These are phyloP conservation scores for Cordyceps cicadae DNA, from an alignment of 2,329 filamentous ascomycete species.

Conservation along the genomic window DNA sequence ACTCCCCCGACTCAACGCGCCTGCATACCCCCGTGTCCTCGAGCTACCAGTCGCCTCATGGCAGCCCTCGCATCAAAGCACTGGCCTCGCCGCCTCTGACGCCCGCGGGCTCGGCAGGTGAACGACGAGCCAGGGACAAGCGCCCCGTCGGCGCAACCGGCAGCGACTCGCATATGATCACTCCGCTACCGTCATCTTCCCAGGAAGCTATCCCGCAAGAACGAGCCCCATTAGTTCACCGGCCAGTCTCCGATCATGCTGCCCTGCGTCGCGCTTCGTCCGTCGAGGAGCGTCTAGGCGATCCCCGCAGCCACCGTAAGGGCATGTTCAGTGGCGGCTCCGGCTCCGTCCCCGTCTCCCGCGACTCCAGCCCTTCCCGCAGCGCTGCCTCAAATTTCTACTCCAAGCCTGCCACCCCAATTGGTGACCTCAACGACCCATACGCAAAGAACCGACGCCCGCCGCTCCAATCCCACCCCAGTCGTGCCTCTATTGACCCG, in stretches of 20 bases:
- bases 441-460: constrained; percentile 76
- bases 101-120: constrained; percentile 58
- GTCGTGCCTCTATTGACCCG: constrained; percentile 59
- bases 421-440: constrained; percentile 73
- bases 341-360: constrained; percentile 48
- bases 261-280: constrained; percentile 34
- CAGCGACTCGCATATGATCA: constrained; percentile 47
- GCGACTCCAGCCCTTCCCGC: constrained; percentile 58
- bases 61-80: constrained; percentile 59
- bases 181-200: constrained; percentile 57
- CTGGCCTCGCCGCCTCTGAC: constrained; percentile 86
- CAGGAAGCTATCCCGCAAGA: constrained; percentile 40
- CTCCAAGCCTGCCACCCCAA: constrained; percentile 68
- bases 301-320: constrained; percentile 37
- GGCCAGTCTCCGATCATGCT: constrained; percentile 35
- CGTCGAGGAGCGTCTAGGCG: constrained; percentile 27
- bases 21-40: constrained; percentile 59
- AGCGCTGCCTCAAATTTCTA: constrained; percentile 54
- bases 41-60: constrained; percentile 54
- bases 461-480: constrained; percentile 56
- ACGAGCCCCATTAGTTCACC: constrained; percentile 31
- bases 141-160: constrained; percentile 32
- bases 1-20: constrained; percentile 51
- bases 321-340: constrained; percentile 46
- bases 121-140: constrained; percentile 21